Evolutionary conservation across 2,329 filamentous ascomycete genomes (phyloP).

Genomic region (Penicillium sp.): DNA sequence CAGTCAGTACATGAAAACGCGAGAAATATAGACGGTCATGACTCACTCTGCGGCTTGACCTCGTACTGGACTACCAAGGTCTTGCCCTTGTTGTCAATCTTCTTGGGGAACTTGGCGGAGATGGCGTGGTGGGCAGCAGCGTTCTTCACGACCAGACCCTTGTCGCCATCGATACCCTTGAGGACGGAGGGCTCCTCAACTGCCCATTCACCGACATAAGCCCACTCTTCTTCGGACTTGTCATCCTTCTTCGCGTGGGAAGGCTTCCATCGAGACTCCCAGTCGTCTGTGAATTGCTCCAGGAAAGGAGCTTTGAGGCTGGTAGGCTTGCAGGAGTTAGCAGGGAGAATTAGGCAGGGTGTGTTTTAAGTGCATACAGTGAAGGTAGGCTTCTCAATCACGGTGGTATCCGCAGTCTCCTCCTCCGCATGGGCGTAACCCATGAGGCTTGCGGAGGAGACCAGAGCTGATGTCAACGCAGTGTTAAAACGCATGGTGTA

Average conservation of each 20-base stretch:
- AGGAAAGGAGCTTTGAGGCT: conserved; percentile 88
- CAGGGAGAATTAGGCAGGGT: conserved; percentile 6
- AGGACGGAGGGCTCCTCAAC: conserved; percentile 90
- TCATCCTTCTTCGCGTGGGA: conserved; percentile 97
- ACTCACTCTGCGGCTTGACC: conserved; percentile 95
- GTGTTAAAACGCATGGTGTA: conserved; percentile 79
- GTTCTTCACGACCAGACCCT: conserved; percentile 98
- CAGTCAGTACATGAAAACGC: neutral
- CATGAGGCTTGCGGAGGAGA: conserved; percentile 68
- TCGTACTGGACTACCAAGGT: conserved; percentile 97
- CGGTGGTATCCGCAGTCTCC: conserved; percentile 56
- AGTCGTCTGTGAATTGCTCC: conserved; percentile 97
- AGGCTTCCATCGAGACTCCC: conserved; percentile 89
- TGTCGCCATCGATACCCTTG: conserved; percentile 92
- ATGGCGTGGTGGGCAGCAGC: conserved; percentile 97
- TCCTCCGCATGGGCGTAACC: conserved; percentile 66
- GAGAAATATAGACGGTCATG: neutral
- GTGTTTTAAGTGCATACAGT: conserved; percentile 62
- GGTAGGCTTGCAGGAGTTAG: conserved; percentile 63
- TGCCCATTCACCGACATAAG: conserved; percentile 92
- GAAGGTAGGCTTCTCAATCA: conserved; percentile 73
- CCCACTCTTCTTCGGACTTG: conserved; percentile 84
- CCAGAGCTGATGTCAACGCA: conserved; percentile 67
- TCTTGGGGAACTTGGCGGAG: conserved; percentile 96
- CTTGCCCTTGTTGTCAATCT: conserved; percentile 96